Base-by-base conservation (phyloP, 129 eudicot genomes). In the Artemisia annua region DNA sequence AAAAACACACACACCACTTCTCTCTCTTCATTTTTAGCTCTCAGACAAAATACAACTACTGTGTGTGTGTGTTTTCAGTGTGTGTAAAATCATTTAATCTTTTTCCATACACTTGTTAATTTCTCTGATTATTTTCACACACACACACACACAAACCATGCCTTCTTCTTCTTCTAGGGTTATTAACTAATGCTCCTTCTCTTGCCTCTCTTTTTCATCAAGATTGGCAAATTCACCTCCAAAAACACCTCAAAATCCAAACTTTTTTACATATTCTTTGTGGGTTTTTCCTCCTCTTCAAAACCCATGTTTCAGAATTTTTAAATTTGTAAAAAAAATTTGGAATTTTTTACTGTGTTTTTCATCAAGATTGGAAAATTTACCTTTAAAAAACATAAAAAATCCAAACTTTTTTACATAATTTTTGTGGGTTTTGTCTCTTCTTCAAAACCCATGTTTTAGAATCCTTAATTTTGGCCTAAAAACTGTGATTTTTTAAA, bases 121-220 rank as follows among this genome's bases (percentile, higher is more conserved):
- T 39, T 35, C 9, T 35, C 44, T 35, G 44, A 0, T 35, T 35
- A 35, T 0, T 35, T 35, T 35, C 43, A 4, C 43, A 4, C 26
- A 24, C 44, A 35, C 44, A 35, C 44, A 32, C 43, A 32, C 43
- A 39, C 46, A 52, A 48, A 75, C 60, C 79, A 75, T 66, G 73
- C 58, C 62, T 39, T 7, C 8, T 35, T 32, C 43, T 32, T 35
- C 43, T 35, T 35, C 8, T 35, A 35, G 43, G 43, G 43, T 35
- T 35, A 35, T 7, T 7, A 39, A 39, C 46, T 39, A 39, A 39
- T 39, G 46, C 46, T 39, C 5, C 9, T 39, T 39, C 9, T 39
- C 46, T 39, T 39, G 46, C 46, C 46, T 39, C 10, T 39, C 46
- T 39, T 39, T 39, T 39, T 39, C 46, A 39, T 39, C 46, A 39